Base-by-base conservation (phyloP, 2,329 filamentous ascomycete species). In the Cladosporium sp. region DNA sequence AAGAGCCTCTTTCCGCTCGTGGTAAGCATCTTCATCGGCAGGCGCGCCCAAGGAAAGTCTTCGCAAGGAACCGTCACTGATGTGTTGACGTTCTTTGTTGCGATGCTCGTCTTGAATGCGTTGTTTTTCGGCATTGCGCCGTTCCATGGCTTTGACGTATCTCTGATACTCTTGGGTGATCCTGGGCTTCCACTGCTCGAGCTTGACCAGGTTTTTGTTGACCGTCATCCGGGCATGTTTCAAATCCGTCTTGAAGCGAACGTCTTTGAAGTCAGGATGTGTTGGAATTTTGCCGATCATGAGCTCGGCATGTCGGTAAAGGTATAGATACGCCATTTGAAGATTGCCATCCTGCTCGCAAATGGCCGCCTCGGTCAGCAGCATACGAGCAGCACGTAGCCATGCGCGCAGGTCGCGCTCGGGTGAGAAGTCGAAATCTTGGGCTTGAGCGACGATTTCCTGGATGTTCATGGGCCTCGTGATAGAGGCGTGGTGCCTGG, bases 231-330 rank as follows among this genome's bases (percentile, higher is more conserved):
- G 80, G 7, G 82, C 83, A 35, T 72, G 71, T 40, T 73, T 70
- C 40, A 85, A 63, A 11, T 74, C 73, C 47, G 69, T 68, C 49
- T 74, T 75, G 56, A 78, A 78, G 30, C 85, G 80, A 8, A 80
- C 77, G 7, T 82, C 78, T 58, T 80, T 85, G 39, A 81, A 81
- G 50, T 93, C 82, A 1, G 92, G 90, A 60, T 97, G 93, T 1
- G 73, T 78, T 0, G 80, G 77, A 7, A 98, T 75, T 48, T 85
- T 78, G 6, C 88, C 80, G 22, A 95, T 73, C 19, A 95, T 80
- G n/a, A 98, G 82, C 47, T 85, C 78, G 8, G 89, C 89, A 70
- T 95, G 90, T 59, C 93, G 84, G 65, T 93, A 88, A n/a, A 95
- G 80, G 52, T 97, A 82, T 49, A 96, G 79, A 67, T 95, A 98